phyloP scores from a whole-genome alignment of 1,139 yeast species.

The Zygotorulaspora mrakii region DNA sequence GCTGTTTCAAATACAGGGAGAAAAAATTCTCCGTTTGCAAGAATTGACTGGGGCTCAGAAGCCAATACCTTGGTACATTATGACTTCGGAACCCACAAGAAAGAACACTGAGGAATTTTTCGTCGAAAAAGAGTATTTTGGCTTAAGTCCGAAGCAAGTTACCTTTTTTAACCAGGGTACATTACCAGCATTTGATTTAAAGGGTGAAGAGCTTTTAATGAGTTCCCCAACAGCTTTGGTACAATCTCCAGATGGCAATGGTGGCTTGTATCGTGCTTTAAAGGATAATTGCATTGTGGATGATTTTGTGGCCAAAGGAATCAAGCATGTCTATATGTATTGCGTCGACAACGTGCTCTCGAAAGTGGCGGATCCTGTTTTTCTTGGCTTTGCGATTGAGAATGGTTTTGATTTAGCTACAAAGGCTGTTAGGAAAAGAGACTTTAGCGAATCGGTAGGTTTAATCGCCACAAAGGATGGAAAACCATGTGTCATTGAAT shows the following conservation, averaged over 20 bases:
- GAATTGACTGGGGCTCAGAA: constrained; percentile 45
- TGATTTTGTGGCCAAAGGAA: constrained; percentile 65
- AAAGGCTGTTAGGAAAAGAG: constrained; percentile 90
- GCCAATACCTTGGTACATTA: constrained; percentile 77
- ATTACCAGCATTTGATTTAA: constrained; percentile 76
- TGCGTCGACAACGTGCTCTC: constrained; percentile 94
- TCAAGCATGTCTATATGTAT: constrained; percentile 91
- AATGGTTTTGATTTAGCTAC: constrained; percentile 75
- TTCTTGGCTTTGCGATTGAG: constrained; percentile 78
- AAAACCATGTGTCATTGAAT: constrained; percentile 89
- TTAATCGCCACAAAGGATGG: constrained; percentile 72
- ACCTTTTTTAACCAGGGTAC: constrained; percentile 92
- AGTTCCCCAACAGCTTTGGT: constrained; percentile 54
- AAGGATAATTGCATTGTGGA: constrained; percentile 58
- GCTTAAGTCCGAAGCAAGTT: constrained; percentile 57
- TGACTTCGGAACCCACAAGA: constrained; percentile 94
- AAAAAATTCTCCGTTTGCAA: constrained; percentile 66
- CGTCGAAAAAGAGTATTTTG: constrained; percentile 58
- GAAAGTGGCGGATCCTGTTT: constrained; percentile 90
- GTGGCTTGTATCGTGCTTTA: constrained; percentile 90
- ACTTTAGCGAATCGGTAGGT: constrained; percentile 86
- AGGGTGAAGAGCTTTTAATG: constrained; percentile 68
- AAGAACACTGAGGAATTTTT: constrained; percentile 72
- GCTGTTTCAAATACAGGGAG: constrained; percentile 90
- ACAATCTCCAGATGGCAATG: constrained; percentile 97